A percentile compares a stretch with the other conserved stretches of the same genome.
These are phyloP conservation scores for Leccinum variicolor DNA, from an alignment of 768 basidiomycete genomes.

Conservation along the genomic window DNA sequence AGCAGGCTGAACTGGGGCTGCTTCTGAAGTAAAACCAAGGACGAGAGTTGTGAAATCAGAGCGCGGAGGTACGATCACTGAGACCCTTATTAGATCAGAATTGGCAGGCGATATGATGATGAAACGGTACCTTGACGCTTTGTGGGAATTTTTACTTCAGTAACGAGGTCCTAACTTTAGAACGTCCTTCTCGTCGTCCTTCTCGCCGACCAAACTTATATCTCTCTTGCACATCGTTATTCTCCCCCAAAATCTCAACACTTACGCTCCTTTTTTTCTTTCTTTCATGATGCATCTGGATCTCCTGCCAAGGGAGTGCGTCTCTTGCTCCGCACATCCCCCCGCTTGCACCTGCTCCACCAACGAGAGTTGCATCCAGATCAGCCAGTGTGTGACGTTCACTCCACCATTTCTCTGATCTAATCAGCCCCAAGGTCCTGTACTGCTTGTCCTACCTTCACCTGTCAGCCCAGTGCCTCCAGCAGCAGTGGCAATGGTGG, in stretches of 20 bases:
- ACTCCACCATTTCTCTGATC: background rate
- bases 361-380: conserved; percentile 57
- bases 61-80: background rate
- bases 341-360: conserved; percentile 52
- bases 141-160: background rate
- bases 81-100: background rate
- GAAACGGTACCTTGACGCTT: background rate
- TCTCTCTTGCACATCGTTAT: conserved; percentile 17
- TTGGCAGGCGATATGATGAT: background rate
- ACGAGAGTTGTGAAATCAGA: background rate
- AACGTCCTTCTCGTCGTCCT: background rate
- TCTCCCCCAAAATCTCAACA: conserved; percentile 15
- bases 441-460: conserved; percentile 46
- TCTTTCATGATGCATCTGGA: conserved; percentile 30
- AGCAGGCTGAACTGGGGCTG: background rate
- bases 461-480: conserved; percentile 42
- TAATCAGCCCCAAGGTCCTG: conserved; percentile 47
- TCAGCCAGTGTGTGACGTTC: conserved; percentile 47
- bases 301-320: conserved; percentile 45
- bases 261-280: conserved; percentile 34
- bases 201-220: conserved; percentile 21
- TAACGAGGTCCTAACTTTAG: conserved; percentile 8
- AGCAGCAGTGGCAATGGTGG: conserved; percentile 28
- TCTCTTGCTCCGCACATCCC: conserved; percentile 46
- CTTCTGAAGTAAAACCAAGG: background rate